Evolutionary conservation across 129 eudicot genomes (phyloP), one percentile per base, ranked within the genome.

Genomic region (Ambrosia artemisiifolia): DNA sequence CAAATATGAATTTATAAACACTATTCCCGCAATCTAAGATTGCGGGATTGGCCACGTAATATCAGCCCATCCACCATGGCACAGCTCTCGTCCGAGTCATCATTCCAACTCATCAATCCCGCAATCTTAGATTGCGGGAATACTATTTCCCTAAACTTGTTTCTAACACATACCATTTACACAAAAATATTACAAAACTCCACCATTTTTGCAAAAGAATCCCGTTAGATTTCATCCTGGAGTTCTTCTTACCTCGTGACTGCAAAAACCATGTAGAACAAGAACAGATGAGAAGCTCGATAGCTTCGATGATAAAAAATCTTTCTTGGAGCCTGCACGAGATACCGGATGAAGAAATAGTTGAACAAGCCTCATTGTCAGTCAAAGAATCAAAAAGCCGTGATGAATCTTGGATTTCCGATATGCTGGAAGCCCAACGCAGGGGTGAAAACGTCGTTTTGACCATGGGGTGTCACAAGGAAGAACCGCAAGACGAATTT

Each of bases 401-500:
- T 2, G 81, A 83, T 20, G 88, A 70, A 47, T 77, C 86, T 42
- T 84, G 91, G 92, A 81, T 85, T 63, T 72, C 82, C 10, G 55
- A 81, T 49, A 80, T 83, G 93, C 67, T 82, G 79, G 88, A 80
- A 32, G 85, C 85, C n/a, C 87, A 81, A 32, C 63, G 70, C 66
- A 85, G 83, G 71, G 96, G 93, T 17, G 78, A 79, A 77, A 91
- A 84, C 10, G 79, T 77, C 70, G 65, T 79, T 47, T 76, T 80
- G 72, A 82, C 87, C 16, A 44, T 86, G 78, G 92, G 83, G 19
- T 63, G 65, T 74, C 79, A 81, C 13, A 76, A 87, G 74, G 88
- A 80, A 72, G 91, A 91, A 71, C 83, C 85, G 11, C 80, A 79
- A 78, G 87, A 83, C 54, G 88, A 84, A n/a, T 88, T 85, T 42